Conservation (phyloP, 352 stramenopile genomes). For the Lagenidium giganteum region DNA sequence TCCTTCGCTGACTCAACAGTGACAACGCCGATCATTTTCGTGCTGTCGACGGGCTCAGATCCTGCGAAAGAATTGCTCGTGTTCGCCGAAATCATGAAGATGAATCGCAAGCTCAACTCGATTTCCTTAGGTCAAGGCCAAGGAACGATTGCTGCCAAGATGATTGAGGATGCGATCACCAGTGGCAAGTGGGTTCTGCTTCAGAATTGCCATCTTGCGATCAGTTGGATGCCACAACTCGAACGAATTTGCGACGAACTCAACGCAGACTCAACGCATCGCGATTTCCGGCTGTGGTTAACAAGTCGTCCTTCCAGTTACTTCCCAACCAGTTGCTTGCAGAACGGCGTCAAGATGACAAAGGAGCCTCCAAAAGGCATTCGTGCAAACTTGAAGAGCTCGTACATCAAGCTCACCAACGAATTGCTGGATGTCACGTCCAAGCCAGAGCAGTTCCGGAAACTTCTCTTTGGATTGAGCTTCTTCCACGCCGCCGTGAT, state of each 20-base stretch:
- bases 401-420: constrained; percentile 89
- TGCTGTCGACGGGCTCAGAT: constrained; percentile 86
- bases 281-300: constrained; percentile 93
- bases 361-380: constrained; percentile 91
- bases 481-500: constrained; percentile 81
- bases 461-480: constrained; percentile 85
- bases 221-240: constrained; percentile 90
- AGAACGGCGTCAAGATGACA: constrained; percentile 93
- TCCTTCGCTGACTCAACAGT: constrained; percentile 84
- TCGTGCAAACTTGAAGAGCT: constrained; percentile 84
- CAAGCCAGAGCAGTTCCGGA: constrained; percentile 79
- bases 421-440: constrained; percentile 55
- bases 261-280: constrained; percentile 76
- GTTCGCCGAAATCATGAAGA: constrained; percentile 84
- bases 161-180: constrained; percentile 84
- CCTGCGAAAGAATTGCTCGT: constrained; percentile 84
- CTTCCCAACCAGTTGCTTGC: constrained; percentile 86
- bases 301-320: constrained; percentile 72
- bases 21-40: constrained; percentile 88
- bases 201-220: constrained; percentile 91
- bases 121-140: constrained; percentile 90
- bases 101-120: constrained; percentile 79
- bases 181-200: constrained; percentile 90
- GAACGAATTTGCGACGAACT: constrained; percentile 90
- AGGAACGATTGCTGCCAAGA: constrained; percentile 76